Evolutionary conservation across 73 alveolate species (phyloP), one percentile per base, ranked within the genome.

Genomic region (Blepharisma stoltei): DNA sequence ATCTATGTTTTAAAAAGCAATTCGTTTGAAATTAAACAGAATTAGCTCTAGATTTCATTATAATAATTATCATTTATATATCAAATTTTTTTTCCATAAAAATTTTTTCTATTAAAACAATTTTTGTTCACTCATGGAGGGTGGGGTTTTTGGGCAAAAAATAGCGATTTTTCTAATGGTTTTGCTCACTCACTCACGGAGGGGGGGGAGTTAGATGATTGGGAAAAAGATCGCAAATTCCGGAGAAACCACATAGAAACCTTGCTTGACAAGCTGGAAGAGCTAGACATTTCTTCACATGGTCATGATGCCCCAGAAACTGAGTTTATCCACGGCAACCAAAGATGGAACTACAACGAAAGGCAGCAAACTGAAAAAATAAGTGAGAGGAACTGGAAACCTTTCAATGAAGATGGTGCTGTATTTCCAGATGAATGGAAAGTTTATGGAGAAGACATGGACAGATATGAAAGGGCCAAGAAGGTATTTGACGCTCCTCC

Each of bases 341-440:
- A 52, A 25, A 50, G 71, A 6, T 21, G 84, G 9, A 27, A 53
- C 20, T 82, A 55, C 21, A 49, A 66, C 53, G 75, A 55, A 21
- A 78, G 75, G 50, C 49, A 68, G 6, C 85, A 81, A 46, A 85
- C 85, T 6, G 77, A 54, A 18, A 55, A 73, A 7, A 7, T 27
- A 21, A 43, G 66, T 0, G 50, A 3, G 6, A 78, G 65, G 54
- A 80, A 78, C 32, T 86, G 87, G 87, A 47, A 49, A 5, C 90
- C 90, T 0, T 86, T 81, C 80, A 86, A 83, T 43, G 79, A 86
- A 65, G 90, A 83, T 55, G 32, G 81, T 70, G 83, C 81, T 49
- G 81, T 55, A 46, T 86, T 65, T 77, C 94, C 94, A 27, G 94
- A 86, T 47, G 82, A 82, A 6, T 86, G 83, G 80, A 86, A 86